phyloP scores from a whole-genome alignment of 2,329 filamentous ascomycete species.

The Verticillium alfalfae region DNA sequence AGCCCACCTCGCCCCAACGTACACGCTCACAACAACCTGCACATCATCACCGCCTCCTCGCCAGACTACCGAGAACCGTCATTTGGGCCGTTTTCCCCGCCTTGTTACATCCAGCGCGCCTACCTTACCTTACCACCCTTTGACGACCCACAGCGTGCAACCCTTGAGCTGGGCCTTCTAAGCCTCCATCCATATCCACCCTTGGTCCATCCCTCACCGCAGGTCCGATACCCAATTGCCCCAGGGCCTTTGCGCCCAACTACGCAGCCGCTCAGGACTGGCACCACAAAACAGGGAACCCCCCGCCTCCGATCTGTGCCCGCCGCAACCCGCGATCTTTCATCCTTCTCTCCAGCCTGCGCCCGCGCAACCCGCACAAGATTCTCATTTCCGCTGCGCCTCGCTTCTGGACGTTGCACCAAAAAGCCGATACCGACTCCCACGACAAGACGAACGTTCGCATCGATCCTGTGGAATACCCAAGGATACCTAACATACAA shows the following conservation, averaged over 20 bases:
- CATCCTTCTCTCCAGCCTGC: neutral
- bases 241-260: slow-evolving; percentile 12
- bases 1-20: neutral
- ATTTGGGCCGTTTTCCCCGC: neutral
- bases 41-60: neutral
- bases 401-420: neutral
- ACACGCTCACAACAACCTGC: neutral
- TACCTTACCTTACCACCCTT: neutral
- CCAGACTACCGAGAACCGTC: neutral
- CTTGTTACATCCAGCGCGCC: neutral
- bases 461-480: neutral
- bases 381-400: neutral
- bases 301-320: slow-evolving; percentile 4
- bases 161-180: neutral
- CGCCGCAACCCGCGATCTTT: neutral
- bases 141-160: neutral
- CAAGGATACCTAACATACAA: too few species aligned
- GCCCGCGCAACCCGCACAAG: neutral
- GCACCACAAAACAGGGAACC: slow-evolving; percentile 10
- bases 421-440: neutral
- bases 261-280: slow-evolving; percentile 5
- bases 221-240: slow-evolving; percentile 9
- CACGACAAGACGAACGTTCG: neutral
- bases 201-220: slow-evolving; percentile 1
- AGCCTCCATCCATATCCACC: slow-evolving; percentile 4